These are phyloP conservation scores for Paecilomyces sp. DNA, from an alignment of 2,329 filamentous ascomycete genomes.

Conservation along the genomic window DNA sequence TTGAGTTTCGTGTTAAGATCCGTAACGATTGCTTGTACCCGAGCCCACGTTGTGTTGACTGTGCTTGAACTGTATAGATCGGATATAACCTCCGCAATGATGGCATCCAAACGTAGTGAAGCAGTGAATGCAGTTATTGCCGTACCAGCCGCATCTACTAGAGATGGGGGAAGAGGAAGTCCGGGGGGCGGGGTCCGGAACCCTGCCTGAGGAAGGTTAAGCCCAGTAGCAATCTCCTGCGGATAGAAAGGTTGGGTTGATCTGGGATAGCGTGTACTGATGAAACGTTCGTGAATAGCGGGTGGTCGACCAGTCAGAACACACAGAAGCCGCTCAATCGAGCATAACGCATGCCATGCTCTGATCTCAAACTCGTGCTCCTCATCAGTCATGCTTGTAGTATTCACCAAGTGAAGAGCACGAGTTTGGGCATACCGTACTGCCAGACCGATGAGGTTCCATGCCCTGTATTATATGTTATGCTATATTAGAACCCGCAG, in stretches of 20 bases:
- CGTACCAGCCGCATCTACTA: neutral
- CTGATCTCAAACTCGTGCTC: slow-evolving; percentile 26
- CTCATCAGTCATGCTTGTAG: slow-evolving; percentile 14
- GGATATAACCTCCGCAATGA: slow-evolving; percentile 22
- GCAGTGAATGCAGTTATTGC: slow-evolving; percentile 5
- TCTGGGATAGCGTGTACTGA: slow-evolving; percentile 22
- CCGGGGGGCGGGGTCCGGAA: neutral
- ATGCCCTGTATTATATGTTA: slow-evolving; percentile 20
- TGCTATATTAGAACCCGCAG: neutral
- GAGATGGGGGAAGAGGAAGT: neutral
- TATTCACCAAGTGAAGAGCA: slow-evolving; percentile 30
- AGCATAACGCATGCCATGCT: slow-evolving; percentile 35
- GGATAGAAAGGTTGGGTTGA: slow-evolving; percentile 6
- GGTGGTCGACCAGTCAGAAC: slow-evolving; percentile 31
- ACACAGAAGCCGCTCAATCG: slow-evolving; percentile 26
- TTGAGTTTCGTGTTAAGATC: slow-evolving; percentile 22
- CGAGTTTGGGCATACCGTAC: slow-evolving; percentile 27
- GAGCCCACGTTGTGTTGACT: slow-evolving; percentile 24
- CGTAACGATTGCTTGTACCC: slow-evolving; percentile 22
- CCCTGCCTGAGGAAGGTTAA: slow-evolving; percentile 2
- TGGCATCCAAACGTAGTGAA: slow-evolving; percentile 9
- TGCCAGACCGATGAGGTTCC: slow-evolving; percentile 26
- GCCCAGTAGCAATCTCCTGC: slow-evolving; percentile 11
- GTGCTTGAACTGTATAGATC: slow-evolving; percentile 24
- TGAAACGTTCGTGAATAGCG: slow-evolving; percentile 18